Conservation (phyloP, 805 yeast genomes). For the Schizosaccharomyces osmophilus region DNA sequence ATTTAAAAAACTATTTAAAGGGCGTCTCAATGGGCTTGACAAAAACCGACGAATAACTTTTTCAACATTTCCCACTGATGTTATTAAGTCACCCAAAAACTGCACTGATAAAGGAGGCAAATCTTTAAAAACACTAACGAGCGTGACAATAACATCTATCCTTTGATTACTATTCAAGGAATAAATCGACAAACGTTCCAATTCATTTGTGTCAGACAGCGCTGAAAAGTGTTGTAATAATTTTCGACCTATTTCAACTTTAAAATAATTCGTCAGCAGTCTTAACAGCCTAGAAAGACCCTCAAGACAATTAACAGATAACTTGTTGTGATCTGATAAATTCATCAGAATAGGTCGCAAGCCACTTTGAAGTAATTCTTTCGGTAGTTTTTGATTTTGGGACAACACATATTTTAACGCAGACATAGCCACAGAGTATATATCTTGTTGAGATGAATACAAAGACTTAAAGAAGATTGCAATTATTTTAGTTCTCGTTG, state of each 20-base stretch:
- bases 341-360: constrained; percentile 88
- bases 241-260: constrained; percentile 89
- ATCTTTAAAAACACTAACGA: constrained; percentile 70
- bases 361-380: constrained; percentile 80
- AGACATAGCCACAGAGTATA: constrained; percentile 78
- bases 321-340: constrained; percentile 72
- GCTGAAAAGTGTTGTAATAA: constrained; percentile 81
- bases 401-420: constrained; percentile 67
- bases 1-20: constrained; percentile 65
- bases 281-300: constrained; percentile 74
- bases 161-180: constrained; percentile 61
- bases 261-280: constrained; percentile 69
- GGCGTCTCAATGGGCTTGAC: constrained; percentile 72
- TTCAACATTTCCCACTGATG: constrained; percentile 54
- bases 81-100: constrained; percentile 67
- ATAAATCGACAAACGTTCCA: constrained; percentile 53
- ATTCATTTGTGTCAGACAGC: constrained; percentile 69
- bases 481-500: constrained; percentile 55
- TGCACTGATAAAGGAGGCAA: constrained; percentile 81
- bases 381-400: constrained; percentile 72
- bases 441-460: constrained; percentile 60
- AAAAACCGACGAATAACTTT: constrained; percentile 63
- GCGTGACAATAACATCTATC: constrained; percentile 69
- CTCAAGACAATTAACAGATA: constrained; percentile 72
- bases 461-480: constrained; percentile 89